Conservation (phyloP, 2,329 filamentous ascomycete genomes). For the Alternaria triticimaculans region DNA sequence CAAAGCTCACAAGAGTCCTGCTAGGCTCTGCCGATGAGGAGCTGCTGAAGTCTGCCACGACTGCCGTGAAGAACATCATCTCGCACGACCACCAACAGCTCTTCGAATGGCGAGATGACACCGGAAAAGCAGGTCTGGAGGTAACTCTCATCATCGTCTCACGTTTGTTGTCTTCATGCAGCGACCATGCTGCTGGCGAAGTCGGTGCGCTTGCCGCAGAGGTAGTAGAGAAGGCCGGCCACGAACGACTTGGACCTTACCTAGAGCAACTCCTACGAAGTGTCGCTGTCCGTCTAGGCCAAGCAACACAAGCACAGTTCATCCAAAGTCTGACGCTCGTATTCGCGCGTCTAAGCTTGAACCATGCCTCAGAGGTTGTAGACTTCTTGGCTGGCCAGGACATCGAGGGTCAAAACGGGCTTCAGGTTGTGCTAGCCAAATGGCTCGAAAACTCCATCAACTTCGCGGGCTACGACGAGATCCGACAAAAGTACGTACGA, state of each 20-base stretch:
- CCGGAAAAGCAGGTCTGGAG: conserved; percentile 82
- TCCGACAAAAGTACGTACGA: conserved; percentile 84
- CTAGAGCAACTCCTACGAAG: conserved; percentile 86
- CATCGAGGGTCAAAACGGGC: conserved; percentile 79
- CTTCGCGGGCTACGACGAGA: conserved; percentile 98
- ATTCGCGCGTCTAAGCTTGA: conserved; percentile 87
- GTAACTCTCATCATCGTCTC: conserved; percentile 91
- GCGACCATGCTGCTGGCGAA: conserved; percentile 94
- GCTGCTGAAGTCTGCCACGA: conserved; percentile 83
- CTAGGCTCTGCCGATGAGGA: conserved; percentile 87
- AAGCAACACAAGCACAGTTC: conserved; percentile 83
- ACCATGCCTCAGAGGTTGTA: conserved; percentile 86
- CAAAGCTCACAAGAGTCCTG: conserved; percentile 82
- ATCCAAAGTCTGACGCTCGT: conserved; percentile 96
- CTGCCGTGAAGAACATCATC: conserved; percentile 87
- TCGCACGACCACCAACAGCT: conserved; percentile 89
- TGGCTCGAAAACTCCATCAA: conserved; percentile 97
- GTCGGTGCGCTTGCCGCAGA: conserved; percentile 93
- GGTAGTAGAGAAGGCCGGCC: conserved; percentile 92
- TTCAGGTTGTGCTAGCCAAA: conserved; percentile 88
- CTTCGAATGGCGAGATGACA: conserved; percentile 80
- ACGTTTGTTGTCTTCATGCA: conserved; percentile 78
- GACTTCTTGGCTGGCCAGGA: conserved; percentile 87
- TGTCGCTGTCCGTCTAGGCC: conserved; percentile 82
- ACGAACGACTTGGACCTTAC: conserved; percentile 88